Percentiles rank a stretch among this genome's conserved stretches.
phyloP scores from a whole-genome alignment of 192 early-diverging fungal genomes.

The Coemansia sp. region DNA sequence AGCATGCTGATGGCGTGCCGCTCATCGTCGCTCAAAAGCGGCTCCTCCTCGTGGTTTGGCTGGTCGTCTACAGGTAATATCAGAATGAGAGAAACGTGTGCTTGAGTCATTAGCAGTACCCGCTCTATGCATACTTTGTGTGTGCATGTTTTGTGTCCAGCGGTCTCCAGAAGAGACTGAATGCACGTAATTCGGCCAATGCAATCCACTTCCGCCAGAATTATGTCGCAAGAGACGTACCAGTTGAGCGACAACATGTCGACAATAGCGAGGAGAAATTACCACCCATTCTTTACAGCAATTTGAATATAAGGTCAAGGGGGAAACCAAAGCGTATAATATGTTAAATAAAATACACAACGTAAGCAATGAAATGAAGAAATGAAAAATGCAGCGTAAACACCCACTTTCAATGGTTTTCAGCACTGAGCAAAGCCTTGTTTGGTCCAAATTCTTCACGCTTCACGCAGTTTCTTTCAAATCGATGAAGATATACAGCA shows the following conservation, averaged over 20 bases:
- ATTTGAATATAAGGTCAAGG: neutral
- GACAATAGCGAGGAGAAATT: slow-evolving; percentile 1
- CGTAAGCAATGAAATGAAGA: neutral
- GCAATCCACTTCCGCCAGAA: neutral
- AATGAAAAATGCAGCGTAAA: neutral
- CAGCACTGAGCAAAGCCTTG: neutral
- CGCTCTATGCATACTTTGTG: neutral
- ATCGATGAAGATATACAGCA: too few relatives aligned
- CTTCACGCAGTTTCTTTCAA: too few relatives aligned
- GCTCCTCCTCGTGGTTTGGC: slow-evolving; percentile 42
- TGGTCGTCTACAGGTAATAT: slow-evolving; percentile 35
- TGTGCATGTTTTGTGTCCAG: neutral
- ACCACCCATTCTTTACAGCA: slow-evolving; percentile 4
- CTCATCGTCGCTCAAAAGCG: slow-evolving; percentile 50
- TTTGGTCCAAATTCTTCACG: too few relatives aligned
- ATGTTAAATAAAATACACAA: neutral
- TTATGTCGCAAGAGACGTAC: neutral
- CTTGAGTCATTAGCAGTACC: neutral
- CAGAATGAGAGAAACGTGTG: neutral
- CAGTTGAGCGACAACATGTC: slow-evolving; percentile 8
- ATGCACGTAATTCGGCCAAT: neutral
- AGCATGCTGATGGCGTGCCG: slow-evolving; percentile 51
- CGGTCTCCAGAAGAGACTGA: neutral
- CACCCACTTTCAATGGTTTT: neutral
- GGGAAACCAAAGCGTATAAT: neutral